A percentile compares a stretch with the other conserved stretches of the same genome.
These are phyloP conservation scores for Gentiana macrophylla DNA, from an alignment of 257 asterid genomes.

Conservation along the genomic window DNA sequence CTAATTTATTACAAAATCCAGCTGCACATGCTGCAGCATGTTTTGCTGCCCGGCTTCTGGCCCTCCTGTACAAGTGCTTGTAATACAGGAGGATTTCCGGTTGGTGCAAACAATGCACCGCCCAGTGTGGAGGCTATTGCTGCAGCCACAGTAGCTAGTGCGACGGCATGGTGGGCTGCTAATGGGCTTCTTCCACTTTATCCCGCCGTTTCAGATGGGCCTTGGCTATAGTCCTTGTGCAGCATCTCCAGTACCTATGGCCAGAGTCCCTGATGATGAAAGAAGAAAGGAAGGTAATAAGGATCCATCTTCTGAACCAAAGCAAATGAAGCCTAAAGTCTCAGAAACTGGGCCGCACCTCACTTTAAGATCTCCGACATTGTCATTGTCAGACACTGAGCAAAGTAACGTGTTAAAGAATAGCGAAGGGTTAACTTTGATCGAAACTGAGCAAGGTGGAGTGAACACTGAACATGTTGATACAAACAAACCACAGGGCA, in stretches of 20 bases:
- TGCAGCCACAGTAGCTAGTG: conserved; percentile 95
- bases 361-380: conserved; percentile 27
- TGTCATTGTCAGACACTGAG: conserved; percentile 29
- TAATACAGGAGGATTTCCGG: conserved; percentile 25
- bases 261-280: conserved; percentile 18
- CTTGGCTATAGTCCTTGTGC: conserved; percentile 47
- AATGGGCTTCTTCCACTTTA: conserved; percentile 85
- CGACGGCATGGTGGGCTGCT: conserved; percentile 98
- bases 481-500: conserved; percentile 39
- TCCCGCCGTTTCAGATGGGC: conserved; percentile 59
- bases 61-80: conserved; percentile 32
- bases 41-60: conserved; percentile 64
- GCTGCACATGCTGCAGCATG: conserved; percentile 92
- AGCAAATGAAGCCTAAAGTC: conserved; percentile 39
- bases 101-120: conserved; percentile 33
- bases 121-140: conserved; percentile 78
- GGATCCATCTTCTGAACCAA: conserved; percentile 31
- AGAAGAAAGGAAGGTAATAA: conserved; percentile 36
- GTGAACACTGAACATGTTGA: conserved; percentile 30
- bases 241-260: conserved; percentile 37
- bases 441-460: conserved; percentile 29
- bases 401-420: conserved; percentile 41
- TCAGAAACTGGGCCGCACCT: conserved; percentile 48
- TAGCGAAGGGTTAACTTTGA: conserved; percentile 23
- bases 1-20: conserved; percentile 77